Base-by-base conservation (phyloP, 2,329 filamentous ascomycete genomes). In the Nothophoma quercina region DNA sequence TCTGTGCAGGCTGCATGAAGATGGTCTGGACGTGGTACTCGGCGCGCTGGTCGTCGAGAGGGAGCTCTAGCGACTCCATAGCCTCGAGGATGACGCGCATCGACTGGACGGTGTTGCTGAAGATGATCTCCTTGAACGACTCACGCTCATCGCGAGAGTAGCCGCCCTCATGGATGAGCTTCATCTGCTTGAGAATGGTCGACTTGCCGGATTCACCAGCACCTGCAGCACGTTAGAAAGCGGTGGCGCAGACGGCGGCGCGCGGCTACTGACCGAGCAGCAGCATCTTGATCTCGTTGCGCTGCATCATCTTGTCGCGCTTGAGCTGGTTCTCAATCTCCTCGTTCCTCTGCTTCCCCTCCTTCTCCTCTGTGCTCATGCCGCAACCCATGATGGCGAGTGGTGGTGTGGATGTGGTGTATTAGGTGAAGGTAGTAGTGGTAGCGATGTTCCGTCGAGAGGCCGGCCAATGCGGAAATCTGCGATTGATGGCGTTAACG, bases 211-310 rank as follows among this genome's bases (percentile, higher is more conserved):
- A 96, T 86, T 99, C 95, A 88, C 95, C 93, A 80, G 95, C 95
- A 84, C 91, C 91, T 96, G 69, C 57, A 53, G 42, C 7, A 25
- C 34, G 60, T 76, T 67, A 77, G 71, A 55, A 32, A 21, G 29
- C 12, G 16, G 34, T 63, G 26, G 44, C 26, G 23, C 40, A 35
- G 25, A 50, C 26, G 48, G 58, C 57, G 48, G 21, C n/a, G 45
- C 39, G 43, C 39, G 47, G 45, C 63, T 55, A 83, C 88, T 74
- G 85, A 97, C 95, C 95, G 71, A 99, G 88, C 71, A 99, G 85
- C 70, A 99, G 84, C 95, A 99, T 98, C 86, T 99, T 99, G 83
- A 99, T 99, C 81, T 99, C 95, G 70, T 99, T 99, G 71, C 93
- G 89, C 82, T 97, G 93, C 84, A 96, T 89, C 90, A 98, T 90